Conservation (phyloP, 768 basidiomycete genomes). For the Lactifluus pinguis region DNA sequence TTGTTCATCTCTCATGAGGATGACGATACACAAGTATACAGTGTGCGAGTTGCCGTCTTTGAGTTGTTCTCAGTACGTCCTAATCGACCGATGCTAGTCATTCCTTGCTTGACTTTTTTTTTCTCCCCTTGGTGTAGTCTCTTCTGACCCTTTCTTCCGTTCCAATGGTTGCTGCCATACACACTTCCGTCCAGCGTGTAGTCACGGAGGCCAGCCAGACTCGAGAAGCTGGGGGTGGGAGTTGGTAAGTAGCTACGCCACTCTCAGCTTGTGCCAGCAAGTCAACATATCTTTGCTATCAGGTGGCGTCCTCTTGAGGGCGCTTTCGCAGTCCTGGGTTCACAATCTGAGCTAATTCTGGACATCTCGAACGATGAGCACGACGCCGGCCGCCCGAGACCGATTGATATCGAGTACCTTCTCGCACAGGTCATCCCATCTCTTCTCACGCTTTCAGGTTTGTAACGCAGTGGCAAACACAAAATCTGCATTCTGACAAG, state of each 20-base stretch:
- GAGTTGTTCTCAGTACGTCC: conserved; percentile 65
- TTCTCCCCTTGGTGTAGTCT: conserved; percentile 32
- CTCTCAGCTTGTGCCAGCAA: not conserved
- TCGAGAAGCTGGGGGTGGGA: conserved; percentile 43
- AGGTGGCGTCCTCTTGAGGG: conserved; percentile 96
- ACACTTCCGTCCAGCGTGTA: conserved; percentile 44
- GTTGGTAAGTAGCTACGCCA: conserved; percentile 46
- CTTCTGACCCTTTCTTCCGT: conserved; percentile 48
- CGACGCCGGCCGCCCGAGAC: conserved; percentile 49
- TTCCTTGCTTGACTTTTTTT: not conserved
- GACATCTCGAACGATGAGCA: conserved; percentile 72
- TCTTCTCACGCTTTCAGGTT: conserved; percentile 63
- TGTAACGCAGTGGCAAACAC: conserved; percentile 20
- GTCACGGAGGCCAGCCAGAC: conserved; percentile 47
- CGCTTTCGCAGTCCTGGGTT: conserved; percentile 70
- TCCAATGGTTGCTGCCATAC: conserved; percentile 44
- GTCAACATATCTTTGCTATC: not conserved
- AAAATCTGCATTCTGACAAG: not conserved
- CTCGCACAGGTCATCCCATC: conserved; percentile 74
- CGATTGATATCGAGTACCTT: conserved; percentile 70
- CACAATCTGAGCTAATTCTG: conserved; percentile 65
- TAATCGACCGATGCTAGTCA: not conserved
- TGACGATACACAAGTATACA: conserved; percentile 78
- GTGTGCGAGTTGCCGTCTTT: conserved; percentile 74
- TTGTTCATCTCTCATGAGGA: conserved; percentile 93